Percentiles rank a stretch among this genome's conserved stretches.
These are phyloP conservation scores for Salix purpurea DNA, from an alignment of 345 rosid species.

Conservation along the genomic window DNA sequence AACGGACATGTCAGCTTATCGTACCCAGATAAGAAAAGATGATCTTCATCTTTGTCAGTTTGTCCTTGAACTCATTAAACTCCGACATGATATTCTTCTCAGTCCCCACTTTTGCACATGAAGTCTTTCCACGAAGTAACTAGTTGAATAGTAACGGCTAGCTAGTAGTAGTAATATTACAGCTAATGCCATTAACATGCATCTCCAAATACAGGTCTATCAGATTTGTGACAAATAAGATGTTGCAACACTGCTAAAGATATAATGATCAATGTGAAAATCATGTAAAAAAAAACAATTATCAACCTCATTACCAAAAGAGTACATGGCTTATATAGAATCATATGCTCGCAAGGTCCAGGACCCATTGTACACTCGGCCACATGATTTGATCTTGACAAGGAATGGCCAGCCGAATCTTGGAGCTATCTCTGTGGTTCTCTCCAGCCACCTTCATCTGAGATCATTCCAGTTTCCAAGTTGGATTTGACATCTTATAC, in stretches of 20 bases:
- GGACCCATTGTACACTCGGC: conserved; percentile 43
- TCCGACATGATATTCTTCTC: conserved; percentile 11
- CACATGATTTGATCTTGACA: conserved; percentile 43
- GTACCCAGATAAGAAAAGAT: conserved; percentile 12
- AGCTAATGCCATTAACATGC: not conserved
- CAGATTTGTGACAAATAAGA: conserved; percentile 6
- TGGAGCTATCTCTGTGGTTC: conserved; percentile 56
- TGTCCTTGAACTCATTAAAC: conserved; percentile 19
- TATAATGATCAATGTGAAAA: not conserved
- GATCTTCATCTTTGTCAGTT: conserved; percentile 28
- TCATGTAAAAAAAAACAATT: conserved; percentile 14
- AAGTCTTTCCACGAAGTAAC: conserved; percentile 3
- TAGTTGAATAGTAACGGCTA: not conserved
- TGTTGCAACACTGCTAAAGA: conserved; percentile 1
- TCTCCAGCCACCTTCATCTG: conserved; percentile 35
- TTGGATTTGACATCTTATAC: conserved; percentile 18
- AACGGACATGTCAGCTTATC: conserved; percentile 12
- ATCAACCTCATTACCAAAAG: conserved; percentile 9
- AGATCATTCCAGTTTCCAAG: conserved; percentile 10
- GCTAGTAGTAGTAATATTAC: not conserved
- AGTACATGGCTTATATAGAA: conserved; percentile 1
- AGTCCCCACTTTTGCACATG: conserved; percentile 7
- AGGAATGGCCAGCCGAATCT: conserved; percentile 33
- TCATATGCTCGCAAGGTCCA: conserved; percentile 10
- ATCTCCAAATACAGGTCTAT: not conserved